Evolutionary conservation across 768 basidiomycete species (phyloP), one percentile per base, ranked within the genome.

Genomic region (Filobasidium wieringae): DNA sequence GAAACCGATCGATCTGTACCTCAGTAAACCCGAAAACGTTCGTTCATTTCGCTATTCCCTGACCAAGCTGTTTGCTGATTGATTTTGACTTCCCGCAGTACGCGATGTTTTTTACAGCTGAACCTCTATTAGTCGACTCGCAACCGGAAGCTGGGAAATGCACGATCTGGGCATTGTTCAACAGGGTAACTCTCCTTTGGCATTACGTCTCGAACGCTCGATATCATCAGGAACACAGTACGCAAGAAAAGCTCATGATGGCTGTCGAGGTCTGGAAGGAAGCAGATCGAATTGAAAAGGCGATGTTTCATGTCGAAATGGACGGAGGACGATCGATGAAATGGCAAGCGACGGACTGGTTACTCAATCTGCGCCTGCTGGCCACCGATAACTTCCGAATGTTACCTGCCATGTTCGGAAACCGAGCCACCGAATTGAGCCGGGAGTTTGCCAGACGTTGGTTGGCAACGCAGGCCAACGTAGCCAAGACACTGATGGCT

Each of bases 81-180:
- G 30, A 5, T 17, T n/a, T 17, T 30, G 26, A 26, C 7, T 4
- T 41, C 11, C 8, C n/a, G 31, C 24, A 61, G 60, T 61, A 57
- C 22, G 55, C 60, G 2, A 30, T 61, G 19, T 61, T 61, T 30
- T 61, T 61, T 41, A 55, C 60, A 14, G 60, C 55, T 29, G 60
- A 61, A 45, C n/a, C 52, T 17, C 22, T 57, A 17, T 29, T 61
- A 9, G 41, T 61, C 15, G 50, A 56, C 19, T 39, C 30, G 15
- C 51, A 57, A 52, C 60, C 55, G 6, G 36, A 51, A 41, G 50
- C 43, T 26, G 60, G 55, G 29, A 61, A 61, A 32, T 29, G 33
- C 26, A 61, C 60, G 1, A 57, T 61, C 43, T 61, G 60, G 60
- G 60, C 60, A 1, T 43, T 61, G 19, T 61, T 51, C 51, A 47